Conservation (phyloP, 495 filamentous ascomycete genomes). For the Extremus antarcticus region DNA sequence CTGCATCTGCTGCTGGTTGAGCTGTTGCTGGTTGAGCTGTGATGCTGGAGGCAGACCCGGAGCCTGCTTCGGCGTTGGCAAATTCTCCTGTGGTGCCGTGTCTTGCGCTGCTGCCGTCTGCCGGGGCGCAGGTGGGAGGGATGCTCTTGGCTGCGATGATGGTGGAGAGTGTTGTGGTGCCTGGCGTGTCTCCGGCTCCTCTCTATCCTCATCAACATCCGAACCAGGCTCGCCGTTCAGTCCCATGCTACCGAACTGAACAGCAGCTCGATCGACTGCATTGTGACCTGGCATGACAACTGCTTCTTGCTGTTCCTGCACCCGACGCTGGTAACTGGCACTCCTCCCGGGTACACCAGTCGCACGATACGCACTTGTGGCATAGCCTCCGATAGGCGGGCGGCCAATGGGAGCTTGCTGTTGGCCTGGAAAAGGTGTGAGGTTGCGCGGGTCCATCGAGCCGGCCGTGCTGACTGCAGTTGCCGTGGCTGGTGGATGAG, state of each 20-base stretch:
- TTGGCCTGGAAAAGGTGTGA: slow-evolving; percentile 48
- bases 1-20: slow-evolving; percentile 34
- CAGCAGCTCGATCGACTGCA: slow-evolving; percentile 82
- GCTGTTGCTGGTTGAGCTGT: slow-evolving; percentile 33
- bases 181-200: slow-evolving; percentile 87
- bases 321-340: slow-evolving; percentile 66
- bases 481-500: slow-evolving; percentile 59
- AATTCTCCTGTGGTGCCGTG: slow-evolving; percentile 18
- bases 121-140: slow-evolving; percentile 64
- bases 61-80: slow-evolving; percentile 37
- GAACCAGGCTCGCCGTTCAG: slow-evolving; percentile 59
- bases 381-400: slow-evolving; percentile 55
- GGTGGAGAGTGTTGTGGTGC: slow-evolving; percentile 91
- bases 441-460: slow-evolving; percentile 58
- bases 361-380: slow-evolving; percentile 66
- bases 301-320: slow-evolving; percentile 89
- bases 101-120: slow-evolving; percentile 22
- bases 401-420: slow-evolving; percentile 46
- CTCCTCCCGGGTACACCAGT: slow-evolving; percentile 49
- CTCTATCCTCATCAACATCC: slow-evolving; percentile 89
- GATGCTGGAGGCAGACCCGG: slow-evolving; percentile 34
- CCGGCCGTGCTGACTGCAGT: slow-evolving; percentile 91
- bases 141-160: slow-evolving; percentile 73
- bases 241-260: slow-evolving; percentile 95
- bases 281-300: slow-evolving; percentile 99